Conservation (phyloP, 768 basidiomycete species). For the Panaeolus papilionaceus region DNA sequence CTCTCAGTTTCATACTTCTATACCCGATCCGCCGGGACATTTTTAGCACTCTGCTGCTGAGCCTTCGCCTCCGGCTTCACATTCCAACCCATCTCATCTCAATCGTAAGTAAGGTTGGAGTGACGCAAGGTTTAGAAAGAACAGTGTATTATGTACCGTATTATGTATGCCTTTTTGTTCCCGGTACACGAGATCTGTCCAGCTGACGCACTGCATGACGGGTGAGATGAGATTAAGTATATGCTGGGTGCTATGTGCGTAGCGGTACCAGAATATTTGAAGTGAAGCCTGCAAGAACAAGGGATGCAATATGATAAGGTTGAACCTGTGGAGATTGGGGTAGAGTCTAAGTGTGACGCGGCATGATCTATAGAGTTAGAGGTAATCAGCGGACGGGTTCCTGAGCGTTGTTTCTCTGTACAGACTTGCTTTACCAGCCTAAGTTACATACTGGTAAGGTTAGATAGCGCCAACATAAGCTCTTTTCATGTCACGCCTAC, state of each 20-base stretch:
- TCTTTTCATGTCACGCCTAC: neutral
- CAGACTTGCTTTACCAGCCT: neutral
- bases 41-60: neutral
- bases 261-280: neutral
- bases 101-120: neutral
- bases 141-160: neutral
- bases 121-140: constrained; percentile 3
- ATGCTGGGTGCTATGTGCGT: constrained; percentile 2
- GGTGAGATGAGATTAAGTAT: neutral
- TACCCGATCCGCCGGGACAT: constrained; percentile 13
- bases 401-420: neutral
- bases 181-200: neutral
- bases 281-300: constrained; percentile 9
- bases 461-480: constrained; percentile 4
- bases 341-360: neutral
- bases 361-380: neutral
- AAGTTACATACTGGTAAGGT: neutral
- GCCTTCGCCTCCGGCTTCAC: constrained; percentile 9
- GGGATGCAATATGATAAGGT: neutral
- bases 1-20: neutral
- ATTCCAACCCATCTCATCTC: neutral
- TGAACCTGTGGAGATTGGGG: neutral
- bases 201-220: neutral
- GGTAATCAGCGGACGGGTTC: constrained; percentile 3
- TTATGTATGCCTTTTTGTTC: neutral